Percentiles rank a stretch among this genome's conserved stretches.
These are phyloP conservation scores for Salix exigua DNA, from an alignment of 345 rosid genomes.

Conservation along the genomic window DNA sequence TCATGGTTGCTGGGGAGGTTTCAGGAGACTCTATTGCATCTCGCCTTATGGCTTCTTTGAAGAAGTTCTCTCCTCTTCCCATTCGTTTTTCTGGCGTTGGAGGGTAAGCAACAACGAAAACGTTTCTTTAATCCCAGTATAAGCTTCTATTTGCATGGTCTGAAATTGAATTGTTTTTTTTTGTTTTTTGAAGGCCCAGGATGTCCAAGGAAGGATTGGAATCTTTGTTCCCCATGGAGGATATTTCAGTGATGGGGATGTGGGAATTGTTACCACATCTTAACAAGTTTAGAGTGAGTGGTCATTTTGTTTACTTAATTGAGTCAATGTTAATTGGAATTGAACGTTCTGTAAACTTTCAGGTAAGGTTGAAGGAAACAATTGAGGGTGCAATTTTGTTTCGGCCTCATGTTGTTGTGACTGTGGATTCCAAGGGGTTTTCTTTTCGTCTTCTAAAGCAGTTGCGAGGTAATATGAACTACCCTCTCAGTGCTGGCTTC, in stretches of 20 bases:
- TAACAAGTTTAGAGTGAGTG: slow-evolving; percentile 66
- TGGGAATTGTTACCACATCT: slow-evolving; percentile 90
- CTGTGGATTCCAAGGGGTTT: slow-evolving; percentile 91
- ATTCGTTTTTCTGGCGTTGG: slow-evolving; percentile 84
- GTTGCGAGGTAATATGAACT: slow-evolving; percentile 50
- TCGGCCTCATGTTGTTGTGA: slow-evolving; percentile 83
- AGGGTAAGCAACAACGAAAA: slow-evolving; percentile 48
- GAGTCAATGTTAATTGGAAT: not conserved
- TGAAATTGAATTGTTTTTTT: not conserved
- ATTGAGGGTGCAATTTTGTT: slow-evolving; percentile 61
- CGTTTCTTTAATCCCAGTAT: not conserved
- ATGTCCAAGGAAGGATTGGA: slow-evolving; percentile 70
- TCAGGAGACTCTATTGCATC: slow-evolving; percentile 83
- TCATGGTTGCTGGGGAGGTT: slow-evolving; percentile 83
- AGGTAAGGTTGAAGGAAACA: slow-evolving; percentile 69
- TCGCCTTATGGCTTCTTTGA: slow-evolving; percentile 80
- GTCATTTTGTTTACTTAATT: not conserved
- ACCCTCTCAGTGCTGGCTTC: slow-evolving; percentile 18
- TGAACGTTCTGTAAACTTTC: slow-evolving; percentile 16
- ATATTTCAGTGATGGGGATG: slow-evolving; percentile 85
- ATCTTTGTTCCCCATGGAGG: slow-evolving; percentile 82
- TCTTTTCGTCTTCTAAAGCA: slow-evolving; percentile 78
- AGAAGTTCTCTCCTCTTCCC: slow-evolving; percentile 60
- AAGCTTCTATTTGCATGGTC: not conserved
- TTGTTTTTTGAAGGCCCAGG: slow-evolving; percentile 41